Base-by-base conservation (phyloP, 116 monocot species). In the Posidonia oceanica region DNA sequence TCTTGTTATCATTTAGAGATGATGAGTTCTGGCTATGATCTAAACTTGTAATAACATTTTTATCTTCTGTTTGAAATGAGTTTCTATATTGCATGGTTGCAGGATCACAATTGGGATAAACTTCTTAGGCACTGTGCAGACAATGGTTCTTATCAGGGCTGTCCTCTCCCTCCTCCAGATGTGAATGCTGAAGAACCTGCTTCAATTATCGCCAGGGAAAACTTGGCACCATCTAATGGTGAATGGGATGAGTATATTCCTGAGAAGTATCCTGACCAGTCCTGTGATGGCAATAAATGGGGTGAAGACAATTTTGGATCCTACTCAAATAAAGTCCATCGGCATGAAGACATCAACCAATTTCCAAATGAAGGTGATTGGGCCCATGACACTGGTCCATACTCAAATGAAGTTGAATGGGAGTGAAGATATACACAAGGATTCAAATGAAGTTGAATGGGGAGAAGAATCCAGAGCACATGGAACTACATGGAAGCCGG, bases 101-200 rank as follows among this genome's bases (percentile, higher is more conserved):
- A 82, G 81, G 81, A 82, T 36, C 70, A 18, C 13, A 17, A 74
- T 22, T 82, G 81, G 81, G 54, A 82, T 10, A 59, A 60, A 37
- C 77, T 82, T 38, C 52, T 77, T 39, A 67, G 77, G 66, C 58
- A 74, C 54, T 82, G 81, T 61, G 77, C 66, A 63, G 74, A 77
- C 14, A 77, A 82, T 67, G 77, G 69, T 42, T 82, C 81, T 3
- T 82, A 82, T 59, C 66, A 70, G 14, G 81, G 81, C 54, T 82
- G 81, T 70, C 36, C 73, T 54, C 74, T 82, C 14, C 85, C 67
- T 38, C 63, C 64, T 3, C 80, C 60, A 38, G 75, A 75, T 15
- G 40, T 42, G 14, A 71, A 62, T 37, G n/a, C 29, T 18, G 52
- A 52, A 17, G 55, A 69, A 54, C 17, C 63, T 38, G 16, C 62